A percentile compares a stretch with the other conserved stretches of the same genome.
Conservation (phyloP, 208 protist genomes). For the Crithidia bombi region DNA sequence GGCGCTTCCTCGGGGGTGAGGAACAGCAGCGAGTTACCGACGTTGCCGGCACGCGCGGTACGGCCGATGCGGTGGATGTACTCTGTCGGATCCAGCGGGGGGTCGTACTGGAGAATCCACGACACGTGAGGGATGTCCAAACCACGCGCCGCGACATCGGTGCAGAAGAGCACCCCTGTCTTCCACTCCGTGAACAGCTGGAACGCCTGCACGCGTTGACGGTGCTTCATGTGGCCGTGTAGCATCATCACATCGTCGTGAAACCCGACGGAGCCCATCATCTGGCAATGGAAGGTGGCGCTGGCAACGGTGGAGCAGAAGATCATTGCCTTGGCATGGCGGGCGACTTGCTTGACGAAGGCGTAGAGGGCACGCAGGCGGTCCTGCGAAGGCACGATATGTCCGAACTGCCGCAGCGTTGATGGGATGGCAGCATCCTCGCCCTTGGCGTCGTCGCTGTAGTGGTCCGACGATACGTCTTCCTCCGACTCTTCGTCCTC, state of each 20-base stretch:
- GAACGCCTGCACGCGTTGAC: conserved; percentile 93
- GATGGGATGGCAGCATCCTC: conserved; percentile 72
- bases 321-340: conserved; percentile 96
- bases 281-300: conserved; percentile 98
- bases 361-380: conserved; percentile 92
- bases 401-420: conserved; percentile 82
- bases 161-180: conserved; percentile 95
- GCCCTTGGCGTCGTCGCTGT: conserved; percentile 26
- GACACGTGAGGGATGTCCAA: conserved; percentile 96
- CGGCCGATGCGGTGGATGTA: conserved; percentile 97
- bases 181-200: conserved; percentile 84
- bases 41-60: conserved; percentile 94
- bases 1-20: conserved; percentile 89
- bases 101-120: conserved; percentile 99
- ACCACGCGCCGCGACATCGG: conserved; percentile 94
- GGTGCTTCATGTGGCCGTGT: conserved; percentile 96
- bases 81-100: conserved; percentile 94
- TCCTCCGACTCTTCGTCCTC: conserved; percentile 19
- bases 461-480: conserved; percentile 8
- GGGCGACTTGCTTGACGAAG: conserved; percentile 97
- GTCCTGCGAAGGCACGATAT: conserved; percentile 73
- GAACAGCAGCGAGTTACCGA: conserved; percentile 94
- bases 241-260: conserved; percentile 96
- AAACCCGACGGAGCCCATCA: conserved; percentile 98
- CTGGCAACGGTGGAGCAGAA: conserved; percentile 98